These are phyloP conservation scores for Fusarium pseudograminearum DNA, from an alignment of 2,329 filamentous ascomycete species.

Conservation along the genomic window DNA sequence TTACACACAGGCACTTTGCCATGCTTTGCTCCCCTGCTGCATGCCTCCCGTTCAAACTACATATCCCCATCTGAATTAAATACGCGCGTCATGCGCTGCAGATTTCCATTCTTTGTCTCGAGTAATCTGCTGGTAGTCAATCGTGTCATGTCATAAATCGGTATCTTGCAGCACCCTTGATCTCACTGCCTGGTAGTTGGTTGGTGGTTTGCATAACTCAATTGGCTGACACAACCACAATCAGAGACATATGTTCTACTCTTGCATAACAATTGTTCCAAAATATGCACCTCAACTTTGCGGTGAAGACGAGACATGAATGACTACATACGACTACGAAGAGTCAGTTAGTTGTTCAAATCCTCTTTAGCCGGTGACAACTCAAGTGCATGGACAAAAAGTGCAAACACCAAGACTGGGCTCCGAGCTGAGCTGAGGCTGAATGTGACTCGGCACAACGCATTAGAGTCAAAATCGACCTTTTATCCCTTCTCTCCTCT, in stretches of 20 bases:
- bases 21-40: slow-evolving; percentile 16
- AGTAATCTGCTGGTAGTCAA: not conserved
- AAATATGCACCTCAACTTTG: slow-evolving; percentile 29
- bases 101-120: not conserved
- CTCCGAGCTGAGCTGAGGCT: slow-evolving; percentile 22
- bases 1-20: slow-evolving; percentile 31
- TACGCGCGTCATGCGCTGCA: slow-evolving; percentile 24
- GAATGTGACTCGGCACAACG: slow-evolving; percentile 29
- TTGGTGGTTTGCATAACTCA: not conserved
- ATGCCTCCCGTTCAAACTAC: not conserved
- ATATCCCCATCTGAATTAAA: slow-evolving; percentile 18
- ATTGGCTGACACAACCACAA: slow-evolving; percentile 9
- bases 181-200: not conserved
- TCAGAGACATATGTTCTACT: slow-evolving; percentile 30
- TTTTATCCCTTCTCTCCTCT: not conserved
- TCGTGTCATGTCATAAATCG: slow-evolving; percentile 15
- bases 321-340: not conserved
- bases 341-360: not conserved
- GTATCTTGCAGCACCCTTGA: slow-evolving; percentile 32
- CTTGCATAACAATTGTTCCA: slow-evolving; percentile 25
- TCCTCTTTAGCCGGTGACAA: not conserved
- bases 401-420: not conserved
- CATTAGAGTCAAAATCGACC: not conserved
- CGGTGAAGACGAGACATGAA: slow-evolving; percentile 42
- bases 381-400: slow-evolving; percentile 11